Percentiles rank a stretch among this genome's conserved stretches.
Conservation (phyloP, 352 stramenopile species). For the Albugo laibachii region DNA sequence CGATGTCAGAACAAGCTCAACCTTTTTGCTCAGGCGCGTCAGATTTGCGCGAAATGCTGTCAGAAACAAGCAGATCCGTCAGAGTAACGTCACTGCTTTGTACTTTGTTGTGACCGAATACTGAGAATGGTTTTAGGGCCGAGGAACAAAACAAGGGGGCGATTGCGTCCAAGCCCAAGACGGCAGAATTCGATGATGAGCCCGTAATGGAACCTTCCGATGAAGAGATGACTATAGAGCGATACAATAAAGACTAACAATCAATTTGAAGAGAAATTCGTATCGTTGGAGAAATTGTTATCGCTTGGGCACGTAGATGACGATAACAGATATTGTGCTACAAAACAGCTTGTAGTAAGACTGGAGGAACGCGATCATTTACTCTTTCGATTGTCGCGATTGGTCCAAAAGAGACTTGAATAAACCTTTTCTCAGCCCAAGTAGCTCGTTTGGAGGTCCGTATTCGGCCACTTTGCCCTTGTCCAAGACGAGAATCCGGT, state of each 20-base stretch:
- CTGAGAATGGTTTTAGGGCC: background rate
- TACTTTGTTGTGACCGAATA: background rate
- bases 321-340: too few species aligned
- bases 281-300: too few species aligned
- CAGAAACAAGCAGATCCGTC: slow-evolving; percentile 45
- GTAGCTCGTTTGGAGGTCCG: slow-evolving; percentile 54
- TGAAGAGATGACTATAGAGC: slow-evolving; percentile 9
- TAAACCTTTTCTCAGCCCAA: slow-evolving; percentile 37
- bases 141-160: slow-evolving; percentile 29
- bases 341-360: too few species aligned
- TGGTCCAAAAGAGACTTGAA: slow-evolving; percentile 62
- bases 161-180: slow-evolving; percentile 28
- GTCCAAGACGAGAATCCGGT: slow-evolving; percentile 82
- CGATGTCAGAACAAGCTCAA: background rate
- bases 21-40: slow-evolving; percentile 19
- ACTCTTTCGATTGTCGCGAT: slow-evolving; percentile 16
- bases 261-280: too few species aligned
- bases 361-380: background rate
- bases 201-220: slow-evolving; percentile 28
- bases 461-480: slow-evolving; percentile 81
- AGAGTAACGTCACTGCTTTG: slow-evolving; percentile 13
- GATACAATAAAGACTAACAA: too few species aligned
- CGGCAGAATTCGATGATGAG: slow-evolving; percentile 7
- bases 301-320: too few species aligned
- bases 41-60: slow-evolving; percentile 82